Conservation (phyloP, 2,329 filamentous ascomycete species). For the Teratosphaeria viscida region DNA sequence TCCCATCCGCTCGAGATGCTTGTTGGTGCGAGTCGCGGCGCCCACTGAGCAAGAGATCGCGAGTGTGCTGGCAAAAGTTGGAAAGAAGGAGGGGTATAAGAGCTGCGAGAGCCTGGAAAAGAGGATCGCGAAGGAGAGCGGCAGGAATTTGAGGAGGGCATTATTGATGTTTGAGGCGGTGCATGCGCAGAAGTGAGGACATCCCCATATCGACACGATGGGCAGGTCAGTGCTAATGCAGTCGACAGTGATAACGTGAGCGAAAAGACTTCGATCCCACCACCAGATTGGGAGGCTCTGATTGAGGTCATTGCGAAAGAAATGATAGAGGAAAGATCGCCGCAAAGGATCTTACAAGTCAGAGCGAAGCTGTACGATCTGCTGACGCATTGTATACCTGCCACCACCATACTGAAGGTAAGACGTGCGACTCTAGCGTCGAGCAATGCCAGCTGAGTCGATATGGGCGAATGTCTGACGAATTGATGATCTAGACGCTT, state of each 20-base stretch:
- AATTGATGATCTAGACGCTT: conserved; percentile 47
- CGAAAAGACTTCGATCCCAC: conserved; percentile 79
- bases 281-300: conserved; percentile 92
- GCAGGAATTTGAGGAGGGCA: conserved; percentile 78
- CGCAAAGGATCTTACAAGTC: conserved; percentile 75
- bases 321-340: conserved; percentile 88
- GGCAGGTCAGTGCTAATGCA: conserved; percentile 20
- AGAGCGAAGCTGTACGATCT: conserved; percentile 94
- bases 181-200: conserved; percentile 82
- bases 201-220: background rate
- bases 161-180: conserved; percentile 96
- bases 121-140: conserved; percentile 82
- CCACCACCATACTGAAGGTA: conserved; percentile 82
- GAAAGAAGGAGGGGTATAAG: conserved; percentile 77
- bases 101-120: conserved; percentile 63
- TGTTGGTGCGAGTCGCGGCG: conserved; percentile 84
- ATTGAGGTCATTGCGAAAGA: conserved; percentile 84
- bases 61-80: conserved; percentile 56
- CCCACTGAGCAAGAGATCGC: conserved; percentile 80
- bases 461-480: background rate
- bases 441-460: background rate
- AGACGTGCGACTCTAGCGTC: background rate
- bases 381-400: conserved; percentile 90
- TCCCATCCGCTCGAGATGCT: conserved; percentile 84
- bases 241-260: conserved; percentile 69